Evolutionary conservation across 805 yeast genomes (phyloP), one percentile per base, ranked within the genome.

Genomic region (Candida cerambycidarum): DNA sequence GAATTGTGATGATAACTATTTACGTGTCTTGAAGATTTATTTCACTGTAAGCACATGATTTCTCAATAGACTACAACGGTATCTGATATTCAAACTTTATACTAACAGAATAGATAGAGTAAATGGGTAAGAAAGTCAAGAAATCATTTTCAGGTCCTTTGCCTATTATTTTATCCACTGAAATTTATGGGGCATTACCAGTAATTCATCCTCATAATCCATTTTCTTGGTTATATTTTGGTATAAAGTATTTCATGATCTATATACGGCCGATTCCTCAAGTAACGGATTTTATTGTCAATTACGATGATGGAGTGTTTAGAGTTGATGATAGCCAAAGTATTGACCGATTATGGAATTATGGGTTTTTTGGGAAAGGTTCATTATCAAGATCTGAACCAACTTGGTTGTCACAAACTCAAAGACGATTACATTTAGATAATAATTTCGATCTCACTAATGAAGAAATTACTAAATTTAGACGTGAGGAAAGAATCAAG

Each of bases 51-150:
- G 85, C 82, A 75, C 83, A 76, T 67, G 82, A 78, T 79, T 80
- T 76, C 82, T 77, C 81, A 78, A 78, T 76, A 82, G 95, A 87
- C 96, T 87, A 87, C 95, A 87, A 87, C 95, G 95, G 95, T 87
- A 87, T 87, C 95, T 87, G 95, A 85, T 34, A 53, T 31, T 21
- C 16, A 14, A 19, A 14, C 13, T 35, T 13, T 15, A n/a, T 45
- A 45, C 50, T 48, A 48, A 48, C 50, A 33, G 24, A 37, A 7
- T 13, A 29, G 11, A 11, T 30, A 16, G 21, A 12, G n/a, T 11
- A 14, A 13, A 33, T 30, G 46, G 38, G 12, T 14, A 38, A 38
- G n/a, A 54, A 47, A 53, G 53, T 47, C 6, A 59, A 49, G 57
- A 65, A 39, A 48, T 55, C 42, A 41, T 65, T 37, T 65, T 67